These are phyloP conservation scores for Alternaria arbusti DNA, from an alignment of 2,329 filamentous ascomycete species.

Conservation along the genomic window DNA sequence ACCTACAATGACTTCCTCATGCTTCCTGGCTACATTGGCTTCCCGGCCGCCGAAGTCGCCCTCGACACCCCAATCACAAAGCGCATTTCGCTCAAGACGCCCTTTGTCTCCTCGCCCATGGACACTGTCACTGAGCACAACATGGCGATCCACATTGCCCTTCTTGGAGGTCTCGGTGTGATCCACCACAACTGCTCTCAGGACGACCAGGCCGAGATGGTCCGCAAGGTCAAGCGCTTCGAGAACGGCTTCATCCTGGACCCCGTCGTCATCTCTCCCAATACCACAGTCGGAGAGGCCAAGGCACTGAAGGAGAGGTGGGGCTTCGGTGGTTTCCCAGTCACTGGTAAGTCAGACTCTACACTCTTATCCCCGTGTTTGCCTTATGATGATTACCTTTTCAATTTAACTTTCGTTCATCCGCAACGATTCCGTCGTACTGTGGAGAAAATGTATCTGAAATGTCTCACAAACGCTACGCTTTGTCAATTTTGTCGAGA, in stretches of 20 bases:
- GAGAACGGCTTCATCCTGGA: constrained; percentile 99
- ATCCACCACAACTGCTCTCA: constrained; percentile 99
- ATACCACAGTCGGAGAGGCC: constrained; percentile 88
- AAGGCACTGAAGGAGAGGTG: constrained; percentile 95
- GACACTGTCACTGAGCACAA: constrained; percentile 99
- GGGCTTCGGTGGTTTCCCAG: constrained; percentile 97
- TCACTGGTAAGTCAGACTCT: constrained; percentile 78
- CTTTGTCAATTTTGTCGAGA: constrained; percentile 1
- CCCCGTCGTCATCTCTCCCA: constrained; percentile 86
- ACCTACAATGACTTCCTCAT: constrained; percentile 99
- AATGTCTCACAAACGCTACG: constrained; percentile 17
- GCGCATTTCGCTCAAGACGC: constrained; percentile 93
- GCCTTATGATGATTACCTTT: constrained; percentile 77
- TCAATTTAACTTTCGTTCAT: constrained; percentile 99
- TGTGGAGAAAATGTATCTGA: constrained; percentile 75
- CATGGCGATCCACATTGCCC: constrained; percentile 98
- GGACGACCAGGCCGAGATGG: constrained; percentile 97
- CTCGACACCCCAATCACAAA: constrained; percentile 94
- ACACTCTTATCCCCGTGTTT: constrained; percentile 10
- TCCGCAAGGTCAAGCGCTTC: constrained; percentile 97
- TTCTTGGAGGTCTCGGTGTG: constrained; percentile 87
- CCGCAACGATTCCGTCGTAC: constrained; percentile 87
- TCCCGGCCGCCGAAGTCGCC: constrained; percentile 85
- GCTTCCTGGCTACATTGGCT: constrained; percentile 97
- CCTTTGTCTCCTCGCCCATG: constrained; percentile 98